phyloP scores from a whole-genome alignment of 257 asterid species.

The Rubia yunnanensis region DNA sequence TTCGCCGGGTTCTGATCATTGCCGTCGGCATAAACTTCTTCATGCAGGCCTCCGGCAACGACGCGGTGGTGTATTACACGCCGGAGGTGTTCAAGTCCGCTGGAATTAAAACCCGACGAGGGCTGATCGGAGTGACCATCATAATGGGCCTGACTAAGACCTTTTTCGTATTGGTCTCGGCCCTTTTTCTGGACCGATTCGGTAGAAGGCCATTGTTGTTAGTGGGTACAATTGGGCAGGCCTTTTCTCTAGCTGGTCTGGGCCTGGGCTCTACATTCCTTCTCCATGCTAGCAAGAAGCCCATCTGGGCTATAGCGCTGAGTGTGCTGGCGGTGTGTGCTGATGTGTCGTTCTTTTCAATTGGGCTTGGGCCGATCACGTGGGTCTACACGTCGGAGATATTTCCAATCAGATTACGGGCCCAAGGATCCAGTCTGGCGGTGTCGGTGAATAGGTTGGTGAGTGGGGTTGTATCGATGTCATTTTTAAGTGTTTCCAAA shows the following conservation, averaged over 20 bases:
- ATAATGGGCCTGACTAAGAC: slow-evolving; percentile 65
- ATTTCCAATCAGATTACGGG: slow-evolving; percentile 58
- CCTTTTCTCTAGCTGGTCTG: slow-evolving; percentile 41
- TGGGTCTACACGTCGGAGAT: slow-evolving; percentile 83
- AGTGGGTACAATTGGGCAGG: slow-evolving; percentile 56
- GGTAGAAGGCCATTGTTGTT: slow-evolving; percentile 72
- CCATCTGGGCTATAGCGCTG: slow-evolving; percentile 64
- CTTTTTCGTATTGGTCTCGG: slow-evolving; percentile 52
- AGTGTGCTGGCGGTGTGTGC: slow-evolving; percentile 64
- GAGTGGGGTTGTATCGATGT: slow-evolving; percentile 63
- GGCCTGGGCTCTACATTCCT: slow-evolving; percentile 58
- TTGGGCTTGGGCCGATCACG: slow-evolving; percentile 87
- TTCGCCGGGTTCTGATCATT: slow-evolving; percentile 52
- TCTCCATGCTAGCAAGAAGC: slow-evolving; percentile 33
- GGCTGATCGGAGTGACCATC: slow-evolving; percentile 57
- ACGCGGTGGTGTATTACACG: slow-evolving; percentile 81
- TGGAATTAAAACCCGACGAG: slow-evolving; percentile 42
- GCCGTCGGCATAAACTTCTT: slow-evolving; percentile 80
- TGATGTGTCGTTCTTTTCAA: slow-evolving; percentile 74
- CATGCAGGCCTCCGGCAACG: slow-evolving; percentile 92
- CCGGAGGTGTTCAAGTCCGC: slow-evolving; percentile 72
- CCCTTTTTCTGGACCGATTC: slow-evolving; percentile 56
- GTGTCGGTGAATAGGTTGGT: slow-evolving; percentile 74
- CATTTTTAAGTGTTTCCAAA: slow-evolving; percentile 49
- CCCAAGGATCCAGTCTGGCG: slow-evolving; percentile 61